Evolutionary conservation across 2,329 filamentous ascomycete species (phyloP), one percentile per base, ranked within the genome.

Genomic region (Eurotiales sp.): DNA sequence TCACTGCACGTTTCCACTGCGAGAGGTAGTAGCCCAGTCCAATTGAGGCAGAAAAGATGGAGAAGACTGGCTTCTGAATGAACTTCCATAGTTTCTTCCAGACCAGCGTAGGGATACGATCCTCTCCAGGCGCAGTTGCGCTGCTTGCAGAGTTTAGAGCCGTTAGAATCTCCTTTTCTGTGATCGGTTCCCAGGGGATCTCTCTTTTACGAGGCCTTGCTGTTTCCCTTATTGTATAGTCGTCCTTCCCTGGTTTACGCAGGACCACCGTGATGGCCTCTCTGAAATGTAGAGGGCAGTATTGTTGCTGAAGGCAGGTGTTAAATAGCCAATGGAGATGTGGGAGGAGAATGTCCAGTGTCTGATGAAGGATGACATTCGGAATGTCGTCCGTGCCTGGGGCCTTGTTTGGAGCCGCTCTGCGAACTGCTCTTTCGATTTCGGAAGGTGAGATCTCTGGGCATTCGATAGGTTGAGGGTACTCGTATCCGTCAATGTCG

Each of bases 261-360:
- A 61, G 54, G 4, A 58, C 53, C 15, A 59, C 53, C 21, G 54
- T 58, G 8, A 50, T 58, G 4, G 53, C 36, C 17, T 58, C 25
- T 42, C 40, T 49, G 52, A 59, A 59, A 29, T 59, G 57, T 37
- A 30, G 12, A 8, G 57, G 57, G 36, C 49, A 59, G 50, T 60
- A 59, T 36, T 52, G 46, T 30, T 32, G 49, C 11, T 46, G 30
- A 14, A 58, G 34, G 45, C 55, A 54, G 23, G 46, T 48, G 23
- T 48, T 48, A 19, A 48, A 48, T 6, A 48, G 49, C 36, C 3
- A 15, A 21, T 39, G 7, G 25, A 32, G 54, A 42, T 10, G 54
- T 56, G 46, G 64, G 65, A 53, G 68, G 66, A 39, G 15, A 15
- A 29, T 66, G 67, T 58, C 36, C 4, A 39, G 15, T 6, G 36